Evolutionary conservation across 2,329 filamentous ascomycete genomes (phyloP).

Genomic region (Drechslerella coelobrocha): DNA sequence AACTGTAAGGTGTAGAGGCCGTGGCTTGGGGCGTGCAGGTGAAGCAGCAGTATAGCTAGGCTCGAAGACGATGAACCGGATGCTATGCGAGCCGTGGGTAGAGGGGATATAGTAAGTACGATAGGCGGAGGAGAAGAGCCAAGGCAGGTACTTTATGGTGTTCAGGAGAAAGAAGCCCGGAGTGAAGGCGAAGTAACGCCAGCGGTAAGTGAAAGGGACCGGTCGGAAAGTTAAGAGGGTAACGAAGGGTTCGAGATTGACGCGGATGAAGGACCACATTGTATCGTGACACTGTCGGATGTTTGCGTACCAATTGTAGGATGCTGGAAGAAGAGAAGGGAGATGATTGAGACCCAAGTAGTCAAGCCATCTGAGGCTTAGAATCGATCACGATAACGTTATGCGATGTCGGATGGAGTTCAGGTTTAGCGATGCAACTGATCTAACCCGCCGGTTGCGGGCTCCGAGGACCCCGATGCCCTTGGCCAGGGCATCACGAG

Average conservation of each 20-base stretch:
- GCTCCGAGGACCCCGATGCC: not conserved
- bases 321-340: not conserved
- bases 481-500: not conserved
- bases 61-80: conserved; percentile 59
- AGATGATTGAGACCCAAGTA: no score
- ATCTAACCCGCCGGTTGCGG: no score
- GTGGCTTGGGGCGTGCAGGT: conserved; percentile 38
- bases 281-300: not conserved
- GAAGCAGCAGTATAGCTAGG: conserved; percentile 30
- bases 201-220: conserved; percentile 59
- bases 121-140: conserved; percentile 58
- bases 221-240: conserved; percentile 58
- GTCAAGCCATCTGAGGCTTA: no score
- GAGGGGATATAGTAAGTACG: conserved; percentile 56
- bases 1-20: conserved; percentile 61
- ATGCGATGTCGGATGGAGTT: no score
- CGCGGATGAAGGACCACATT: conserved; percentile 28
- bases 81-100: conserved; percentile 22
- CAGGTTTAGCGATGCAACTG: no score
- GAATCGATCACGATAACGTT: no score
- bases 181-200: conserved; percentile 61
- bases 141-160: conserved; percentile 57
- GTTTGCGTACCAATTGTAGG: not conserved
- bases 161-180: conserved; percentile 59
- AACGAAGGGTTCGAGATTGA: conserved; percentile 53